A percentile compares a stretch with the other conserved stretches of the same genome.
Conservation (phyloP, 495 filamentous ascomycete genomes). For the Neurospora sp. region DNA sequence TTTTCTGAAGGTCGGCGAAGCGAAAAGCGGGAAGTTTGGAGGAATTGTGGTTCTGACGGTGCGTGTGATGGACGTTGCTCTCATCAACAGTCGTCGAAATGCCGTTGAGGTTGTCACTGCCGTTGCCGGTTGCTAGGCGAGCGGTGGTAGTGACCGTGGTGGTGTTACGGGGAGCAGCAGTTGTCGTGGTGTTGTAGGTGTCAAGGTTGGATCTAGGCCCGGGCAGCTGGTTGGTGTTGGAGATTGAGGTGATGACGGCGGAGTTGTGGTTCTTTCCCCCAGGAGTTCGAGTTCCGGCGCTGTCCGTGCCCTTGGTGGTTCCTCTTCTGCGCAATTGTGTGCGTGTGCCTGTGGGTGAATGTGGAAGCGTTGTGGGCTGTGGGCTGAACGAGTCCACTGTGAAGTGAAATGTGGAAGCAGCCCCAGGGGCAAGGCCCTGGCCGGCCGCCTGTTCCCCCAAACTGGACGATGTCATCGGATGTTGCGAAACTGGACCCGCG, state of each 20-base stretch:
- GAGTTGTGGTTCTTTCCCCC: neutral
- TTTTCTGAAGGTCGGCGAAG: constrained; percentile 38
- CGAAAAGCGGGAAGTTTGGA: constrained; percentile 41
- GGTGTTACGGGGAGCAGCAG: neutral
- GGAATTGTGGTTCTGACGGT: constrained; percentile 40
- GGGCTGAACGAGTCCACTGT: neutral
- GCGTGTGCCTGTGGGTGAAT: neutral
- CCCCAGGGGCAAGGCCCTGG: neutral
- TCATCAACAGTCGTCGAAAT: constrained; percentile 5
- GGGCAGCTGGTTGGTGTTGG: constrained; percentile 6
- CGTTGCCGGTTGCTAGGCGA: neutral
- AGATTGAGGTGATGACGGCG: constrained; percentile 6
- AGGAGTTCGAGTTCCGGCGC: neutral
- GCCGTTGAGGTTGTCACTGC: constrained; percentile 12
- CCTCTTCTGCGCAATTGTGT: neutral
- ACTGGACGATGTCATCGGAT: neutral
- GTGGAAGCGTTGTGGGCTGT: neutral
- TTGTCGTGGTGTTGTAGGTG: neutral
- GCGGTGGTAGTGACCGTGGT: neutral
- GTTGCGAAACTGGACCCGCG: neutral
- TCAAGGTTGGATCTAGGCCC: neutral
- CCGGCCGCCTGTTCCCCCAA: neutral
- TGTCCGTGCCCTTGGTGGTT: neutral
- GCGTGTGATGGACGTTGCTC: constrained; percentile 18
- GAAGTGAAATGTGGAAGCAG: neutral